Base-by-base conservation (phyloP, 495 filamentous ascomycete species). In the Aspergillus biplanus region DNA sequence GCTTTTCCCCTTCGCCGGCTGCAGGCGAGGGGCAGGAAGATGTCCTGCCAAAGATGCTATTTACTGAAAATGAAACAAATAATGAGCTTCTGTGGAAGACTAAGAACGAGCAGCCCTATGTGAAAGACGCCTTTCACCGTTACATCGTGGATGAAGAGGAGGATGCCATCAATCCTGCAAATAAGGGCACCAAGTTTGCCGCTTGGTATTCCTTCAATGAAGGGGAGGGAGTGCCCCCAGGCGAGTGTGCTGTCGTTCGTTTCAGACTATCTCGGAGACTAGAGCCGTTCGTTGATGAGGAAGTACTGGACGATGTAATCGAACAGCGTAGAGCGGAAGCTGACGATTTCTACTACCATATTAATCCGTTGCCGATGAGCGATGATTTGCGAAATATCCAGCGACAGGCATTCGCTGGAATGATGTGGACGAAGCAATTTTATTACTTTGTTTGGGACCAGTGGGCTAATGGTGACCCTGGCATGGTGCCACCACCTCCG, bases 391-490 rank as follows among this genome's bases (percentile, higher is more conserved):
- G 94, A 48, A 97, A 95, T 75, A 93, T 98, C 66, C 94, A 98
- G 71, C 85, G 94, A 57, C 94, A 98, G 76, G 94, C 94, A 4
- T 90, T 97, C 56, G 85, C 92, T 0, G 94, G 94, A 47, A 97
- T 98, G 95, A 87, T 98, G 82, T 98, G 94, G 94, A 92, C 88
- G 52, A 98, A 98, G 74, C 93, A 98, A 75, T 91, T 90, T 75
- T 98, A 98, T 72, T 87, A 96, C 69, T 97, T 98, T 75, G 87
- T 97, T 65, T 97, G 92, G 91, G 93, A 97, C 50, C 90, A 98
- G 71, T 98, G 94, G 94, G 90, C 92, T 15, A 97, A 94, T 69
- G 94, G 86, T 31, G 86, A 88, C 65, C 85, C 86, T 5, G 80
- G 64, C 75, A 91, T 84, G 78, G 91, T 93, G 13, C 90, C 93